phyloP scores from a whole-genome alignment of 1,284 basidiomycete species.

The Pseudozyma sp. region DNA sequence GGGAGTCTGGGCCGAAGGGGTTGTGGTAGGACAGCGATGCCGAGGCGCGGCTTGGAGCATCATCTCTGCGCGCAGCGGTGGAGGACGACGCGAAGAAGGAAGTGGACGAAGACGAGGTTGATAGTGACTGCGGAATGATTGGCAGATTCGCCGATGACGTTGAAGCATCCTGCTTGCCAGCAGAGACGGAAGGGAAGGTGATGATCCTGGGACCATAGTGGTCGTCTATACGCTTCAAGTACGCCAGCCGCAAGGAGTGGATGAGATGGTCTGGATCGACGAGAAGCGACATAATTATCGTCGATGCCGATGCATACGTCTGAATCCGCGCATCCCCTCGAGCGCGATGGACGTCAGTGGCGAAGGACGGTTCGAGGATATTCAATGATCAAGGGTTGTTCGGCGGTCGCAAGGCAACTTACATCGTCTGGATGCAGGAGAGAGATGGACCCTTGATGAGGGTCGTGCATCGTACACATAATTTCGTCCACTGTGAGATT shows the following conservation, averaged over 20 bases:
- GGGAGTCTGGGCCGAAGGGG: constrained; percentile 37
- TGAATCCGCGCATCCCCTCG: no score
- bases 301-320: no score
- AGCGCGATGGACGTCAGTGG: no score
- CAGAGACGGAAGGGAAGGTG: constrained; percentile 41
- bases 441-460: constrained; percentile 35
- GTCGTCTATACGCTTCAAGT: constrained; percentile 60
- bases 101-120: constrained; percentile 24
- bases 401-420: no score
- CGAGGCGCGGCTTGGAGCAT: not conserved
- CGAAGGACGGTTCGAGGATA: no score
- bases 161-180: constrained; percentile 6
- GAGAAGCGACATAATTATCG: constrained; percentile 40
- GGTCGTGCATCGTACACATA: constrained; percentile 13
- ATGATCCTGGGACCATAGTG: constrained; percentile 57
- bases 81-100: constrained; percentile 30
- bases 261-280: constrained; percentile 57
- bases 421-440: constrained; percentile 7
- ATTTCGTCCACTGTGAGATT: not conserved
- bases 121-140: constrained; percentile 4
- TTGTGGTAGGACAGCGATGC: constrained; percentile 15
- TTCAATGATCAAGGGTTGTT: no score
- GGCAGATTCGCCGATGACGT: not conserved
- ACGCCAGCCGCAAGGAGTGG: constrained; percentile 58
- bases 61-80: constrained; percentile 9